Conservation (phyloP, 192 early-diverging fungal genomes). For the Helicostylum pulchrum region DNA sequence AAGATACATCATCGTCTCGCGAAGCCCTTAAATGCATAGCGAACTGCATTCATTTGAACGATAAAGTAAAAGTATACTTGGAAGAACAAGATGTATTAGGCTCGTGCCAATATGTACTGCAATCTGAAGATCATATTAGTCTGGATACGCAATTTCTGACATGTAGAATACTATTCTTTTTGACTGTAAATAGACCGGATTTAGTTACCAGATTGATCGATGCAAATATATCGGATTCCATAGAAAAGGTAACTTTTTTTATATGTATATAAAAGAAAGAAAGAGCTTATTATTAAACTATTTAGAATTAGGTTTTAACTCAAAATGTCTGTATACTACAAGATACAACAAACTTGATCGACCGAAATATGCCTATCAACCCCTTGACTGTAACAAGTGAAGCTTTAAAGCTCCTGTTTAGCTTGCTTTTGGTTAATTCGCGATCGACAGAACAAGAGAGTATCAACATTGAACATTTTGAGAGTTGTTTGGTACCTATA, state of each 20-base stretch:
- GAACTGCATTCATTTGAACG: slow-evolving; percentile 60
- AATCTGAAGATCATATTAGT: slow-evolving; percentile 27
- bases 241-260: slow-evolving; percentile 35
- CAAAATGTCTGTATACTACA: slow-evolving; percentile 10
- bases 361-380: slow-evolving; percentile 26
- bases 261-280: neutral
- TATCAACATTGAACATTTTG: slow-evolving; percentile 29
- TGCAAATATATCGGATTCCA: slow-evolving; percentile 33
- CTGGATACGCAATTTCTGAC: slow-evolving; percentile 58
- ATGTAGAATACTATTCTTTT: slow-evolving; percentile 64
- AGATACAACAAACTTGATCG: neutral
- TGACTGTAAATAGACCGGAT: slow-evolving; percentile 48
- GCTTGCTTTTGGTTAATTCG: slow-evolving; percentile 42
- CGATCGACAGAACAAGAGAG: slow-evolving; percentile 13
- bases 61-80: slow-evolving; percentile 42
- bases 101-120: slow-evolving; percentile 32
- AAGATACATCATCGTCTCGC: slow-evolving; percentile 36
- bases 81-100: slow-evolving; percentile 43
- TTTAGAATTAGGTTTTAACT: neutral
- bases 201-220: slow-evolving; percentile 43
- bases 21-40: slow-evolving; percentile 68
- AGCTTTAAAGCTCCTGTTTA: slow-evolving; percentile 54
- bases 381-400: slow-evolving; percentile 47
- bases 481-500: slow-evolving; percentile 40
- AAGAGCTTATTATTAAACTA: neutral